Evolutionary conservation across 495 filamentous ascomycete species (phyloP), one percentile per base, ranked within the genome.

Genomic region (Saxispiralis lemnorum): DNA sequence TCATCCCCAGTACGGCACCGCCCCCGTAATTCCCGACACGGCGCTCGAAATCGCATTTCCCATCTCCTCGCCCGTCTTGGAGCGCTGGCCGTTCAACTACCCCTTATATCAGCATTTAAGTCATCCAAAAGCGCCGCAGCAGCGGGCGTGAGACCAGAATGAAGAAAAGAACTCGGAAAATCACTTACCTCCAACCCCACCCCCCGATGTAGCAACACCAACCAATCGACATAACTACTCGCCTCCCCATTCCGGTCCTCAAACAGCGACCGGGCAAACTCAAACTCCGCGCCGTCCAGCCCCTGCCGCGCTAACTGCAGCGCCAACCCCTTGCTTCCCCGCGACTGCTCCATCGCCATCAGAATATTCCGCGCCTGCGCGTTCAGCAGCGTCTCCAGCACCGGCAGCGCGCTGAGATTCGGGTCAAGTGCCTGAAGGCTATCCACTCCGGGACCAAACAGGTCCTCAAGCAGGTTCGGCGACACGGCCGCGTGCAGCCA

Each of bases 161-260:
- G 20, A 7, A 6, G 12, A 5, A 31, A 14, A 32, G 14, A 36
- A 2, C 13, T n/a, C 12, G 21, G 7, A 11, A 28, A 28, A 9
- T 9, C 16, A 49, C 50, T 53, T 20, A 53, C 50, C 41, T 53
- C 50, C 11, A 34, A 35, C 7, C 41, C 38, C 7, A 53, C 50
- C 2, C 41, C 50, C 12, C 86, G 78, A 57, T 99, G 89, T 39
- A 95, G 66, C 63, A 93, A 84, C 42, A 99, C 89, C 60, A 99
- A 62, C 89, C 89, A 99, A 63, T 99, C 89, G 14, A 96, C 89
- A 63, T 99, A 96, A 52, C 80, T 88, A 61, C 88, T 83, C 28
- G 89, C 89, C 62, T 99, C 89, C 50, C 92, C 93, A 61, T 96
- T 96, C 49, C 89, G 72, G 57, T 99, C 89, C 64, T 99, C 89